A percentile compares a stretch with the other conserved stretches of the same genome.
Conservation (phyloP, 306 rosid genomes). For the Cicer cuneatum region DNA sequence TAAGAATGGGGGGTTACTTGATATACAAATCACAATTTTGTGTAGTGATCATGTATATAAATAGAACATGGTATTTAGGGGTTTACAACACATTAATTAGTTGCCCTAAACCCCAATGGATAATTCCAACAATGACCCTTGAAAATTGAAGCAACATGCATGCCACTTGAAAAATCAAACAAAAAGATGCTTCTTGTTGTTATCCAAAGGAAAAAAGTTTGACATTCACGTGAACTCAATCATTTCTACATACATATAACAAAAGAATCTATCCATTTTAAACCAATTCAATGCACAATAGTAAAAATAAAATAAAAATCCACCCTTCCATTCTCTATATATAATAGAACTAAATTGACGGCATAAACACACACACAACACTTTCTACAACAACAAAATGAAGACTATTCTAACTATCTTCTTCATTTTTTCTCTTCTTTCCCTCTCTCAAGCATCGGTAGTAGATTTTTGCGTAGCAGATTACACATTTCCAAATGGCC, state of each 20-base stretch:
- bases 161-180: slow-evolving; percentile 29
- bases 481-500: slow-evolving; percentile 54
- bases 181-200: slow-evolving; percentile 58
- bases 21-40: no score
- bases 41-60: no score
- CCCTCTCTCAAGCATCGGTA: slow-evolving; percentile 62
- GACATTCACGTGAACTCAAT: slow-evolving; percentile 58
- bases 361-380: slow-evolving; percentile 5
- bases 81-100: no score
- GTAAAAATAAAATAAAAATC: slow-evolving; percentile 7
- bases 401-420: slow-evolving; percentile 51
- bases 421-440: slow-evolving; percentile 48
- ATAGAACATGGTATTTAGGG: no score
- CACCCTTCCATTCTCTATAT: slow-evolving; percentile 42
- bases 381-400: slow-evolving; percentile 22
- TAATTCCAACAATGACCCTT: neutral
- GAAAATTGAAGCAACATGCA: slow-evolving; percentile 12
- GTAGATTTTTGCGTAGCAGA: slow-evolving; percentile 90
- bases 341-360: slow-evolving; percentile 1
- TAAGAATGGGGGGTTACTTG: no score
- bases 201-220: slow-evolving; percentile 29
- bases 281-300: slow-evolving; percentile 12
- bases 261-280: slow-evolving; percentile 32
- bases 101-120: no score
- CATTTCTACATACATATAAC: slow-evolving; percentile 28